Conservation (phyloP, 2,329 filamentous ascomycete genomes). For the Colletotrichum sp. region DNA sequence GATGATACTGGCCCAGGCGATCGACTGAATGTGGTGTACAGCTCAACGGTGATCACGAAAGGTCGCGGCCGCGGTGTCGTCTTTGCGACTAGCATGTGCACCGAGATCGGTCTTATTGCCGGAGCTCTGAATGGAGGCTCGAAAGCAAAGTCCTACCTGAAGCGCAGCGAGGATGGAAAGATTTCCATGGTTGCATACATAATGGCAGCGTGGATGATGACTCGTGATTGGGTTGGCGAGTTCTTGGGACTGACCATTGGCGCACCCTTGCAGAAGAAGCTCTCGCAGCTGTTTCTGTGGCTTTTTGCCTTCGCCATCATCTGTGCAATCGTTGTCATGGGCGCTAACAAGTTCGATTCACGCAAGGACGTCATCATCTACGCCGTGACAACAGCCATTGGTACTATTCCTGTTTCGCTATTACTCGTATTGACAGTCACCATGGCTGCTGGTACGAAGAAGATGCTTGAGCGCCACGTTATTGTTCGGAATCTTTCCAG, state of each 20-base stretch:
- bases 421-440: slow-evolving; percentile 61
- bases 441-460: slow-evolving; percentile 59
- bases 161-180: slow-evolving; percentile 48
- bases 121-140: slow-evolving; percentile 42
- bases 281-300: slow-evolving; percentile 71
- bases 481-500: slow-evolving; percentile 56
- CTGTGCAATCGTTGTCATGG: slow-evolving; percentile 49
- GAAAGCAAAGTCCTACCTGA: slow-evolving; percentile 35
- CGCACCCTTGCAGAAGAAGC: slow-evolving; percentile 71
- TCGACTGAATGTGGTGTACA: slow-evolving; percentile 66
- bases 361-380: slow-evolving; percentile 46
- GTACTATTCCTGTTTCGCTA: slow-evolving; percentile 58
- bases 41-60: slow-evolving; percentile 65
- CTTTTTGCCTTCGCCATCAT: slow-evolving; percentile 65
- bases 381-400: slow-evolving; percentile 49
- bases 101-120: slow-evolving; percentile 67
- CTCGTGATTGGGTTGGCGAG: slow-evolving; percentile 40
- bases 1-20: slow-evolving; percentile 55
- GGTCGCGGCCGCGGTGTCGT: slow-evolving; percentile 65
- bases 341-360: slow-evolving; percentile 42
- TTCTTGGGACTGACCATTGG: slow-evolving; percentile 59
- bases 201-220: slow-evolving; percentile 40
- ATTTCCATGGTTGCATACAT: slow-evolving; percentile 30
- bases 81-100: slow-evolving; percentile 64
- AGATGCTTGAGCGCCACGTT: slow-evolving; percentile 56